Evolutionary conservation across 768 basidiomycete genomes (phyloP).

Genomic region (Lactifluus echinatus): DNA sequence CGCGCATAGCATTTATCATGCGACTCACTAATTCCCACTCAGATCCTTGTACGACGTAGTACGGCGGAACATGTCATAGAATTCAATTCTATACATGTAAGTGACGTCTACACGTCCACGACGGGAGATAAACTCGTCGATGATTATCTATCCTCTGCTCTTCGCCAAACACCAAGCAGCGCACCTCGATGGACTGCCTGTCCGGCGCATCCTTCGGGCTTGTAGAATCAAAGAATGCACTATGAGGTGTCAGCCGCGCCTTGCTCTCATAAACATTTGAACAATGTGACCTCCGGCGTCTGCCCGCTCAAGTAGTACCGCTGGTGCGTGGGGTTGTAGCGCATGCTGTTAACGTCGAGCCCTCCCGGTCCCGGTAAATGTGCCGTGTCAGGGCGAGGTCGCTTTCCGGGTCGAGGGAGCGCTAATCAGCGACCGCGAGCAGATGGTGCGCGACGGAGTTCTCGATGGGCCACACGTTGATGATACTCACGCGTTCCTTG

Average conservation of each 20-base stretch:
- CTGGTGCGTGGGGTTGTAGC: constrained; percentile 26
- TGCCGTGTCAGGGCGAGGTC: constrained; percentile 33
- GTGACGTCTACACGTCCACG: no score
- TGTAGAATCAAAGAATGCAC: constrained; percentile 33
- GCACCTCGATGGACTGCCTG: constrained; percentile 38
- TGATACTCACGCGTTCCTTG: constrained; percentile 34
- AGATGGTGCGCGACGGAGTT: constrained; percentile 34
- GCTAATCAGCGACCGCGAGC: constrained; percentile 36
- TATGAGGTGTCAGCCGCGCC: constrained; percentile 36
- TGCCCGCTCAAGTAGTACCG: constrained; percentile 31
- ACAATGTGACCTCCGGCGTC: constrained; percentile 25
- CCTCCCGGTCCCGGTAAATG: constrained; percentile 29
- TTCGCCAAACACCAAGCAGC: constrained; percentile 35
- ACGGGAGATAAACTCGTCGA: no score
- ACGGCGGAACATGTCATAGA: no score
- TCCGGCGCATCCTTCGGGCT: constrained; percentile 30
- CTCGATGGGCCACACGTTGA: constrained; percentile 40
- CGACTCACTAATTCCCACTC: no score
- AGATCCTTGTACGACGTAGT: no score
- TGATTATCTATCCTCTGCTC: constrained; percentile 23
- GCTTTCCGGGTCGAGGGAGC: constrained; percentile 27
- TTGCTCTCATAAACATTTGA: constrained; percentile 34
- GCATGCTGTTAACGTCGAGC: constrained; percentile 27
- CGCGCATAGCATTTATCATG: no score
- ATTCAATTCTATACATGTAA: no score